A percentile compares a stretch with the other conserved stretches of the same genome.
phyloP scores from a whole-genome alignment of 805 yeast species.

The Lipomyces japonicus region DNA sequence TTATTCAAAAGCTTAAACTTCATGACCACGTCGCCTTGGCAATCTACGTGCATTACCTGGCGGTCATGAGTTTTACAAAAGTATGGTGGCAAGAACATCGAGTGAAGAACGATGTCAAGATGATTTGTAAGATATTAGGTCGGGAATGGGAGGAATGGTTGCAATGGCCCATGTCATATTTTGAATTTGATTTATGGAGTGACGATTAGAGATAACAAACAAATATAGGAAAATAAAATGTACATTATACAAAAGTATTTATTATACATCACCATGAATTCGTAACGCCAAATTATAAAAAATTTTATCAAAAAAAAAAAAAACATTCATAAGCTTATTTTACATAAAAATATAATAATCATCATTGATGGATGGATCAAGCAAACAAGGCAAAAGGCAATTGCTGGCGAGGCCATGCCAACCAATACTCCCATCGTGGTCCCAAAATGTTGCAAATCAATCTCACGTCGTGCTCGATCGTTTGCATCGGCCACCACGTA shows the following conservation, averaged over 20 bases:
- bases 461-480: slow-evolving; percentile 8
- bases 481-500: slow-evolving; percentile 12
- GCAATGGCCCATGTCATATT: slow-evolving; percentile 25
- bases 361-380: neutral
- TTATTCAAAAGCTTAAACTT: slow-evolving; percentile 19
- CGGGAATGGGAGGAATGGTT: slow-evolving; percentile 28
- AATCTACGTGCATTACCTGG: slow-evolving; percentile 26
- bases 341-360: neutral
- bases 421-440: slow-evolving; percentile 9
- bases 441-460: slow-evolving; percentile 7
- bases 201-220: slow-evolving; percentile 9
- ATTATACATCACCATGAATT: too few species aligned
- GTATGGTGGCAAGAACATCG: slow-evolving; percentile 28
- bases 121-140: slow-evolving; percentile 22
- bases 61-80: slow-evolving; percentile 26
- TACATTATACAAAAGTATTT: too few species aligned
- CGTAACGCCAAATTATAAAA: too few species aligned
- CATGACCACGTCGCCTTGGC: slow-evolving; percentile 25
- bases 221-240: neutral
- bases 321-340: neutral
- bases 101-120: slow-evolving; percentile 24
- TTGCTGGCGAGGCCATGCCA: slow-evolving; percentile 7
- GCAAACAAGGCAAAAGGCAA: slow-evolving; percentile 9
- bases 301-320: neutral
- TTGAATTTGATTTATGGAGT: slow-evolving; percentile 25